Conservation (phyloP, 345 rosid genomes). For the Cardamine chenopodiifolia region DNA sequence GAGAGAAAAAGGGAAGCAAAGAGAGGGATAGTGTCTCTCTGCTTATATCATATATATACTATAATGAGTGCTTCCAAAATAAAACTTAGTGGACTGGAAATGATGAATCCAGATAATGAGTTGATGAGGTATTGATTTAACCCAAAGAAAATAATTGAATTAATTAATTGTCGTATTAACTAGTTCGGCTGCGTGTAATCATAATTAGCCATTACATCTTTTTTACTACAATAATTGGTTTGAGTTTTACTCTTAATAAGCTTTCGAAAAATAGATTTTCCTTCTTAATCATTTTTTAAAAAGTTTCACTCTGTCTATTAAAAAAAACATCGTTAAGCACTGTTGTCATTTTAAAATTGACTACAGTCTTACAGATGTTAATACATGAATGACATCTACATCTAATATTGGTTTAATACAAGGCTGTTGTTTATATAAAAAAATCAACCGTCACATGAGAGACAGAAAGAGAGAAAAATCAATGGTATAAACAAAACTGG, state of each 20-base stretch:
- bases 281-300: neutral
- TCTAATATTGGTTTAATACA: neutral
- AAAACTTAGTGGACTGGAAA: constrained; percentile 14
- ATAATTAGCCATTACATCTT: too few species aligned
- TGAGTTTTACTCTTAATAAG: neutral
- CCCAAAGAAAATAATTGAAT: neutral
- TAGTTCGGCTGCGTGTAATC: neutral
- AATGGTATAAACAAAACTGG: constrained; percentile 22
- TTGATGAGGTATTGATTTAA: neutral
- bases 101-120: constrained; percentile 24
- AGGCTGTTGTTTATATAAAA: constrained; percentile 18
- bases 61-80: constrained; percentile 22
- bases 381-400: neutral
- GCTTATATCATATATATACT: constrained; percentile 11
- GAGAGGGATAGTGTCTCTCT: constrained; percentile 15
- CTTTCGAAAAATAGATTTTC: neutral
- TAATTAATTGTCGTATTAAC: neutral
- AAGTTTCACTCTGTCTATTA: neutral
- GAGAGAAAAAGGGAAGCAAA: constrained; percentile 7
- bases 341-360: neutral
- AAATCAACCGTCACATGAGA: constrained; percentile 29
- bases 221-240: neutral
- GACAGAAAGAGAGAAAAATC: neutral
- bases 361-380: neutral
- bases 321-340: neutral